These are phyloP conservation scores for Teunomyces atbi DNA, from an alignment of 805 yeast species.

Conservation along the genomic window DNA sequence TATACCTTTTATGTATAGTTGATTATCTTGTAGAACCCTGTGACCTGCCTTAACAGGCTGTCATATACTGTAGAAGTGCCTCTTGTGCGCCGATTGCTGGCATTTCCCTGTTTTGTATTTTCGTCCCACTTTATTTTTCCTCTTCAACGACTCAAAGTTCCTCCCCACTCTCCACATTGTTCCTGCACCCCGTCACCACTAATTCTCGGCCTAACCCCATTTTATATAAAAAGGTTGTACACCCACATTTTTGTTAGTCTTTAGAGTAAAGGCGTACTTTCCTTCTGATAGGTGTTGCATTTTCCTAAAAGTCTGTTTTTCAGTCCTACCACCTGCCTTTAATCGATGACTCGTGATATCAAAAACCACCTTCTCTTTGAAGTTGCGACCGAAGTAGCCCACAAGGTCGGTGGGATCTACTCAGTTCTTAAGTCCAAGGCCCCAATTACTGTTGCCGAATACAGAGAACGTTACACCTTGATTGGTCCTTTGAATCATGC, in stretches of 20 bases:
- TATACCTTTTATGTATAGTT: no score
- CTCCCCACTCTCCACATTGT: conserved; percentile 5
- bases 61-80: not conserved
- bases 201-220: conserved; percentile 2
- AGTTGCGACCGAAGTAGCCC: conserved; percentile 96
- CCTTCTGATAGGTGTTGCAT: not conserved
- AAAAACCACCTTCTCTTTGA: conserved; percentile 86
- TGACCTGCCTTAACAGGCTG: no score
- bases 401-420: conserved; percentile 96
- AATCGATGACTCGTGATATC: conserved; percentile 73
- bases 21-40: no score
- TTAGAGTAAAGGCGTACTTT: conserved; percentile 1
- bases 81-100: not conserved
- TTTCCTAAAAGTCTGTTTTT: not conserved
- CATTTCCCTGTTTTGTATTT: not conserved
- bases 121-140: not conserved
- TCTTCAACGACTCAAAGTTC: not conserved
- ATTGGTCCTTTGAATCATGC: conserved; percentile 82
- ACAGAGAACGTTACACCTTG: conserved; percentile 78
- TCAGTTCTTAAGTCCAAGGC: conserved; percentile 96
- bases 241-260: conserved; percentile 2
- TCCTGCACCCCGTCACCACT: not conserved
- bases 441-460: conserved; percentile 93
- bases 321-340: not conserved
- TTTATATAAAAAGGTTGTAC: conserved; percentile 4